Evolutionary conservation across 331 rosid genomes (phyloP), one percentile per base, ranked within the genome.

Genomic region (Cydonia oblonga): DNA sequence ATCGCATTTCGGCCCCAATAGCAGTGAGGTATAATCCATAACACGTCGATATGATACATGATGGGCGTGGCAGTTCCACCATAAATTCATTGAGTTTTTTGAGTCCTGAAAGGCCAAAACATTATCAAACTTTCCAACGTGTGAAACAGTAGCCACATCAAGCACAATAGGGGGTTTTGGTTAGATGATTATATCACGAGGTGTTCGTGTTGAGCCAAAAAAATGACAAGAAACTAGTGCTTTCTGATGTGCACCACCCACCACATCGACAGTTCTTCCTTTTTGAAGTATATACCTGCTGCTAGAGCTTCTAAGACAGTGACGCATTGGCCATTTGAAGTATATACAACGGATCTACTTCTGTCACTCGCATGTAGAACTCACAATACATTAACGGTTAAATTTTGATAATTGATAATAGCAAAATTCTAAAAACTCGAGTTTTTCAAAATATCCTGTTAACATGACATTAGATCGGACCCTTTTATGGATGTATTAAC

Each of bases 161-260:
- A 11, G 69, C 53, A 40, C 72, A 64, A 61, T 29, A 29, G 2
- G 32, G 24, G 33, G 35, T 71, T 23, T 30, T 2, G 16, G 8
- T 35, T 20, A 57, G 61, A 76, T 24, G 28, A 30, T 15, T 46
- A 6, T 16, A 23, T 29, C 24, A 29, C 25, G 11, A 14, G 66
- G 40, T 15, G 66, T 30, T 6, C 3, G 30, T 57, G 64, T 58
- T 28, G 61, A 56, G 46, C 65, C 64, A 38, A 28, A 63, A 63
- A 68, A 67, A 72, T 30, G 18, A 14, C 35, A 29, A 22, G 62
- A 29, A 70, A 25, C 46, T 6, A 25, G 83, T 85, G 90, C 79
- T 53, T 19, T 62, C 57, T 88, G 90, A 87, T 85, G 86, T 85
- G 93, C 75, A 68, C 89, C 89, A 78, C 85, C 71, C 30, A 23